Conservation (phyloP, 2,329 filamentous ascomycete genomes). For the Talaromyces amestolkiae region DNA sequence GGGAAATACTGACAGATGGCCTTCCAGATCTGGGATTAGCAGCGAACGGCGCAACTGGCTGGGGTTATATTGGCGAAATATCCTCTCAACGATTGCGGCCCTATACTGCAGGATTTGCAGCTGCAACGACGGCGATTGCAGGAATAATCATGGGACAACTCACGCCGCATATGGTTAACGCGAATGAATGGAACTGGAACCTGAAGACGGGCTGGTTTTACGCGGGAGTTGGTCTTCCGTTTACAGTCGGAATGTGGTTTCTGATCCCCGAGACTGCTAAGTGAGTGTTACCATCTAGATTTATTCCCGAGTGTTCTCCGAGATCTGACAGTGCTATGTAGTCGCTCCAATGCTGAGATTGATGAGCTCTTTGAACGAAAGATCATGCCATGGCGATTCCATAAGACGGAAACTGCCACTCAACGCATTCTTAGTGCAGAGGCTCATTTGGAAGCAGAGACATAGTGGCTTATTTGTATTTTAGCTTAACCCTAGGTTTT, state of each 20-base stretch:
- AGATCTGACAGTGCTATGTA: not conserved
- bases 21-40: conserved; percentile 23
- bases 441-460: not conserved
- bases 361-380: conserved; percentile 32
- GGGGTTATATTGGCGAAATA: conserved; percentile 36
- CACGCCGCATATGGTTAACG: conserved; percentile 17
- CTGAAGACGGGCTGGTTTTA: not conserved
- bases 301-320: not conserved
- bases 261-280: not conserved
- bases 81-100: conserved; percentile 33
- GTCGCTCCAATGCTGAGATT: conserved; percentile 23
- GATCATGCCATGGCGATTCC: conserved; percentile 28
- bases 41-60: conserved; percentile 29
- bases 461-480: not conserved
- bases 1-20: not conserved
- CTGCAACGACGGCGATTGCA: not conserved
- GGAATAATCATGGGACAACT: conserved; percentile 6
- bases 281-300: not conserved
- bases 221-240: not conserved
- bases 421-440: conserved; percentile 7
- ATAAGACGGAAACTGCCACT: conserved; percentile 20
- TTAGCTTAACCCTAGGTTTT: not conserved
- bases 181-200: not conserved
- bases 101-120: not conserved
- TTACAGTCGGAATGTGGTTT: not conserved